Conservation (phyloP, 768 basidiomycete genomes). For the Suillus clintonianus region DNA sequence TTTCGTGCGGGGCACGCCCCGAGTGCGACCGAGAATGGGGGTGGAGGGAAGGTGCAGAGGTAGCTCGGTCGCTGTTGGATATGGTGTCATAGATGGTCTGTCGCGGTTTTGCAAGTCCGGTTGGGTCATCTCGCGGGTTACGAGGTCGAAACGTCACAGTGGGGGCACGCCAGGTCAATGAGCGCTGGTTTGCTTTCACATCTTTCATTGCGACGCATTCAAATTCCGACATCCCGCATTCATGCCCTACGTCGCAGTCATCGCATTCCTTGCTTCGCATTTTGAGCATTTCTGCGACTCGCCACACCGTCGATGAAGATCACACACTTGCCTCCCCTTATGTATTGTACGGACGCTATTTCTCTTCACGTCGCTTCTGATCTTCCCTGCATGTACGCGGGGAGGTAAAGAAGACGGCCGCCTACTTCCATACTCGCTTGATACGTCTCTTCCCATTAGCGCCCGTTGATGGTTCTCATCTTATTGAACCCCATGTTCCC, state of each 20-base stretch:
- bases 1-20: constrained; percentile 42
- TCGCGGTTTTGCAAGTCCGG: constrained; percentile 24
- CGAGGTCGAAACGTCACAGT: constrained; percentile 17
- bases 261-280: constrained; percentile 18
- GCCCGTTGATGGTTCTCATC: constrained; percentile 32
- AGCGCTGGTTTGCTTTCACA: constrained; percentile 16
- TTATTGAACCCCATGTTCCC: constrained; percentile 26
- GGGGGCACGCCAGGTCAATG: constrained; percentile 24
- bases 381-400: constrained; percentile 11
- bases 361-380: constrained; percentile 51
- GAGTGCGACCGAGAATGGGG: constrained; percentile 47
- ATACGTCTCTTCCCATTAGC: constrained; percentile 28
- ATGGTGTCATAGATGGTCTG: constrained; percentile 36
- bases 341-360: constrained; percentile 75
- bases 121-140: constrained; percentile 12
- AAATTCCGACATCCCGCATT: constrained; percentile 22
- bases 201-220: constrained; percentile 9
- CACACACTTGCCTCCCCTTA: constrained; percentile 42
- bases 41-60: constrained; percentile 34
- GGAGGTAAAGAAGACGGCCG: constrained; percentile 27
- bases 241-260: constrained; percentile 12
- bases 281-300: constrained; percentile 19
- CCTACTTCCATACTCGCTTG: constrained; percentile 29
- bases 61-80: constrained; percentile 38
- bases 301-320: constrained; percentile 29